A percentile compares a stretch with the other conserved stretches of the same genome.
Evolutionary conservation across 129 eudicot genomes (phyloP).

Genomic region (Ambrosia trifida): DNA sequence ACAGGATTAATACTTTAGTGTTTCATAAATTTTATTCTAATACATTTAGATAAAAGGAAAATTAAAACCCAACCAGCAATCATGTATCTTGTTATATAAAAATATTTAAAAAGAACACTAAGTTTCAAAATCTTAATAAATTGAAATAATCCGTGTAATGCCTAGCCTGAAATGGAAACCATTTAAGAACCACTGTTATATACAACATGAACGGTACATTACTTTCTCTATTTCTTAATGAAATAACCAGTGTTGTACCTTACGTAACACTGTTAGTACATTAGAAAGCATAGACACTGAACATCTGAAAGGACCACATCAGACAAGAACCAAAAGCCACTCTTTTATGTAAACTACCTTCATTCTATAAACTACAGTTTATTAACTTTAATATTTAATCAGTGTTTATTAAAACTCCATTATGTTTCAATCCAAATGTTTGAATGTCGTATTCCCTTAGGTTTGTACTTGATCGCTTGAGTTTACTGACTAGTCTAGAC

Average conservation of each 20-base stretch:
- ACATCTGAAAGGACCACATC: slow-evolving; percentile 26
- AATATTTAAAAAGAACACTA: not conserved
- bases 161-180: slow-evolving; percentile 19
- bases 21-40: too few relatives aligned
- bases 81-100: too few relatives aligned
- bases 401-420: not conserved
- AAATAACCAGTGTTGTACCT: slow-evolving; percentile 22
- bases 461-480: too few relatives aligned
- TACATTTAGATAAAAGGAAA: too few relatives aligned
- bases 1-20: too few relatives aligned
- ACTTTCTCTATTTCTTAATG: not conserved
- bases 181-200: not conserved
- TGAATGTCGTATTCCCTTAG: too few relatives aligned
- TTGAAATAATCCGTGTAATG: not conserved
- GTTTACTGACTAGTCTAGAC: too few relatives aligned
- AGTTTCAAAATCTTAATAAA: not conserved
- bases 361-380: not conserved
- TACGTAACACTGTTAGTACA: slow-evolving; percentile 33
- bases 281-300: slow-evolving; percentile 19
- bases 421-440: too few relatives aligned
- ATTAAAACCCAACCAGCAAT: too few relatives aligned
- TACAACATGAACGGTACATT: slow-evolving; percentile 6
- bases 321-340: slow-evolving; percentile 33
- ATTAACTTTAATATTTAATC: not conserved
- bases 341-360: not conserved